Base-by-base conservation (phyloP, 495 filamentous ascomycete species). In the Stereocaulon alpinum region DNA sequence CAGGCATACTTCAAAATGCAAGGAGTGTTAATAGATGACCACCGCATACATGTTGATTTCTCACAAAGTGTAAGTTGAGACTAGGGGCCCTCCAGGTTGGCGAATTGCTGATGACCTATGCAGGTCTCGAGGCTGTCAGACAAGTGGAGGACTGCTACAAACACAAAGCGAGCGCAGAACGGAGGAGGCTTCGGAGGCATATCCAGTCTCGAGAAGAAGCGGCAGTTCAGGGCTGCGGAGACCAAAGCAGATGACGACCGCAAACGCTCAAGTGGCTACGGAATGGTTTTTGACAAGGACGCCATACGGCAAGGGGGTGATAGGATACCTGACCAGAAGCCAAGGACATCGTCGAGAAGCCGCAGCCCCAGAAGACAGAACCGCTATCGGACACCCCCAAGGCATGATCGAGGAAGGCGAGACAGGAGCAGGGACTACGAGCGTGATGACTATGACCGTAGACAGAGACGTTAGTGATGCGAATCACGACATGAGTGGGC, bases 1-100 rank as follows among this genome's bases (percentile, higher is more conserved):
- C 86, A 91, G 55, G 93, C 93, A 15, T 98, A 97, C 67, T 91
- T 91, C 74, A 98, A 98, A 73, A 98, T 97, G 93, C 88, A 97
- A 69, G 86, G 84, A 6, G 91, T 96, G 7, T 73, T 98, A 59
- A 97, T 97, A 67, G 93, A 98, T 64, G 93, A 98, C 67, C 91
- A 96, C 60, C 87, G 93, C 40, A 97, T 98, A 58, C 93, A 97
- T 70, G 94, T 98, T 52, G 93, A 98, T 69, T 98, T 98, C 74
- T 95, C 91, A 34, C 93, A 98, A 71, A 95, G 89, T 70, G 93
- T 93, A 69, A 63, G 77, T 69, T n/a, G 27, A 44, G 30, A 45
- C 58, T 30, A 11, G 40, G 54, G 37, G 7, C 42, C 47, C 34
- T 47, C 27, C 32, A 56, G 32, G 15, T 50, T 54, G n/a, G 11